Evolutionary conservation across 2,329 filamentous ascomycete genomes (phyloP), one percentile per base, ranked within the genome.

Genomic region (Xylaria sp.): DNA sequence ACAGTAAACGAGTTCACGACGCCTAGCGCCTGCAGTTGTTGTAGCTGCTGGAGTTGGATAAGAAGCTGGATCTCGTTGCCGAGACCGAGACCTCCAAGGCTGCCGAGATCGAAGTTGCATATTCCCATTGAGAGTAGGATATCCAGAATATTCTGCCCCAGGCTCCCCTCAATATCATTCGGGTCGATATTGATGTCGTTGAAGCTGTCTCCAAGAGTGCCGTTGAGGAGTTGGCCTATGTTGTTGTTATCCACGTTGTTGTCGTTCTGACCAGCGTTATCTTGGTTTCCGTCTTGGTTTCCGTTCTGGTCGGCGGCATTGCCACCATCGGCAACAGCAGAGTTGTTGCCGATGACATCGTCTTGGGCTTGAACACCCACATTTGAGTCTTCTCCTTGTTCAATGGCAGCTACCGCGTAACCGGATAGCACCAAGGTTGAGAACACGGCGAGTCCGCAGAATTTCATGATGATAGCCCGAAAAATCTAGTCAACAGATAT

Each of bases 1-100:
- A 76, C 66, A 28, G 71, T 65, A 54, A 70, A 56, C 7, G 73
- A 67, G 57, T 72, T 75, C 69, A 78, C 68, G 31, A 76, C 52
- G 15, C 75, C 76, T 31, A 78, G 75, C 18, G 68, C 65, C 64
- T 76, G 70, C 39, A 77, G 74, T 46, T 78, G 76, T 10, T 68
- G 63, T 20, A 77, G 67, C 23, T 77, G 75, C 61, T 78, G 76
- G 20, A 78, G 75, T 43, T 77, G 76, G 46, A 75, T 72, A 25
- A 78, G 69, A 6, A 78, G 72, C 66, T 78, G 74, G 39, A 77
- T 71, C 68, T 77, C 67, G 67, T 74, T 71, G 46, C 43, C 52
- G 20, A 77, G n/a, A n/a, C 70, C 67, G 18, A 78, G 71, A 20
- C 64, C 64, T n/a, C 43, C 48, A n/a, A 78, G 54, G 51, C 70